These are phyloP conservation scores for Macrocybe gigantea DNA, from an alignment of 768 basidiomycete genomes.

Conservation along the genomic window DNA sequence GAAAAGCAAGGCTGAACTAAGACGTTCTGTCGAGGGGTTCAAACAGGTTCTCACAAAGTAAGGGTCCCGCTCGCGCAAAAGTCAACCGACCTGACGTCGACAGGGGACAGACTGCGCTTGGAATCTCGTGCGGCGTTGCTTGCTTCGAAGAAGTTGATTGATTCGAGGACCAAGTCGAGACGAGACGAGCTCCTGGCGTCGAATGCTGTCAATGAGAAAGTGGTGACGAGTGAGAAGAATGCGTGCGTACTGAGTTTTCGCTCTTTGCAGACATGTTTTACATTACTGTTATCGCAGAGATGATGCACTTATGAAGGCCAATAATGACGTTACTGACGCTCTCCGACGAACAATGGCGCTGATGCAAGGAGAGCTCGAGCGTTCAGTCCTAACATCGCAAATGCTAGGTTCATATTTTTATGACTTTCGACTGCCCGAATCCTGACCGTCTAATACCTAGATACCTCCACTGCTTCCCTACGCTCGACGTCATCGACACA, in stretches of 20 bases:
- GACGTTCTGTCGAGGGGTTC: slow-evolving; percentile 43
- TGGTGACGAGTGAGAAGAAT: slow-evolving; percentile 48
- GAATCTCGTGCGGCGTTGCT: slow-evolving; percentile 67
- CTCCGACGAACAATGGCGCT: slow-evolving; percentile 77
- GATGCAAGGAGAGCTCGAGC: slow-evolving; percentile 91
- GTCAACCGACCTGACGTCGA: neutral
- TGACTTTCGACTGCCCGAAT: neutral
- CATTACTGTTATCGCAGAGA: slow-evolving; percentile 38
- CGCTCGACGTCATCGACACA: slow-evolving; percentile 71
- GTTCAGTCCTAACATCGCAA: slow-evolving; percentile 80
- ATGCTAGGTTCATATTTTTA: slow-evolving; percentile 57
- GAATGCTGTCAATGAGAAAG: slow-evolving; percentile 43
- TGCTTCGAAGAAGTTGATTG: slow-evolving; percentile 68
- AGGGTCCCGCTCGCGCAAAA: slow-evolving; percentile 4
- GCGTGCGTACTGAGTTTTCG: slow-evolving; percentile 39
- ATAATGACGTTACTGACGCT: slow-evolving; percentile 82
- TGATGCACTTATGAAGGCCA: slow-evolving; percentile 85
- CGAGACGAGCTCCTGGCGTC: slow-evolving; percentile 67
- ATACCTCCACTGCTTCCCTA: slow-evolving; percentile 74
- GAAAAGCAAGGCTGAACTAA: slow-evolving; percentile 43
- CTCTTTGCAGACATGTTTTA: neutral
- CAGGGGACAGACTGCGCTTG: slow-evolving; percentile 42
- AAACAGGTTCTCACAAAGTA: slow-evolving; percentile 46
- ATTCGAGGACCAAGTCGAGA: slow-evolving; percentile 49
- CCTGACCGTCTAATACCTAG: slow-evolving; percentile 29